Conservation (phyloP, 2,329 filamentous ascomycete genomes). For the Trichoderma atrobrunneum region DNA sequence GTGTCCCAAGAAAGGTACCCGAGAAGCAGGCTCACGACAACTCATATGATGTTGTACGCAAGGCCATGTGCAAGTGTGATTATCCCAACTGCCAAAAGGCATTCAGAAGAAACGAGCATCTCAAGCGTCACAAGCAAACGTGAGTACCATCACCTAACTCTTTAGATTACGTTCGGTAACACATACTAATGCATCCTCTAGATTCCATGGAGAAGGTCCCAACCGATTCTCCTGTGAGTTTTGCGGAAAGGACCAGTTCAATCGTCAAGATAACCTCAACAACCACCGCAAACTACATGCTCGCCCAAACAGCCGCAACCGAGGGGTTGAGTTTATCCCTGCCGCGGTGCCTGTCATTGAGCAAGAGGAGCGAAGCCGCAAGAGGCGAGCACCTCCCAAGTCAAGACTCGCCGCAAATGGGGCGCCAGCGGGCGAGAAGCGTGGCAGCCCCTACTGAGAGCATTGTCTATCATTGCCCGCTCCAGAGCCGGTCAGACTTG, state of each 20-base stretch:
- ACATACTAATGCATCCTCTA: slow-evolving; percentile 13
- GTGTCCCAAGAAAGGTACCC: slow-evolving; percentile 30
- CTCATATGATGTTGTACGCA: slow-evolving; percentile 36
- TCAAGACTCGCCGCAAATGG: slow-evolving; percentile 29
- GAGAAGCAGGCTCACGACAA: slow-evolving; percentile 31
- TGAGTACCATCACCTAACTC: slow-evolving; percentile 33
- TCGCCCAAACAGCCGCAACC: slow-evolving; percentile 39
- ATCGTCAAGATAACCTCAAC: slow-evolving; percentile 42
- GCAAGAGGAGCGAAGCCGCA: slow-evolving; percentile 40
- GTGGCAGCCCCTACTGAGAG: slow-evolving; percentile 18
- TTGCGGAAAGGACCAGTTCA: slow-evolving; percentile 43
- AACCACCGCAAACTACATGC: slow-evolving; percentile 43
- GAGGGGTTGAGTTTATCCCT: slow-evolving; percentile 41
- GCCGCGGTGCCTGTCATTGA: slow-evolving; percentile 41
- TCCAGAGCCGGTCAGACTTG: not conserved
- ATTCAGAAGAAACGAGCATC: slow-evolving; percentile 53
- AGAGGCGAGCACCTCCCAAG: slow-evolving; percentile 39
- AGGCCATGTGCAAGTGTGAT: slow-evolving; percentile 45
- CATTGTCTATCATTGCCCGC: not conserved
- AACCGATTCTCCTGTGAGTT: slow-evolving; percentile 42
- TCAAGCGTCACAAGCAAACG: slow-evolving; percentile 55
- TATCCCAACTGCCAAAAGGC: slow-evolving; percentile 47
- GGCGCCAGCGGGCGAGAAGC: slow-evolving; percentile 27
- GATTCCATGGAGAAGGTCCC: slow-evolving; percentile 39
- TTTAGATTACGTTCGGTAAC: not conserved